These are phyloP conservation scores for Verticillium nonalfalfae DNA, from an alignment of 2,329 filamentous ascomycete genomes.

Conservation along the genomic window DNA sequence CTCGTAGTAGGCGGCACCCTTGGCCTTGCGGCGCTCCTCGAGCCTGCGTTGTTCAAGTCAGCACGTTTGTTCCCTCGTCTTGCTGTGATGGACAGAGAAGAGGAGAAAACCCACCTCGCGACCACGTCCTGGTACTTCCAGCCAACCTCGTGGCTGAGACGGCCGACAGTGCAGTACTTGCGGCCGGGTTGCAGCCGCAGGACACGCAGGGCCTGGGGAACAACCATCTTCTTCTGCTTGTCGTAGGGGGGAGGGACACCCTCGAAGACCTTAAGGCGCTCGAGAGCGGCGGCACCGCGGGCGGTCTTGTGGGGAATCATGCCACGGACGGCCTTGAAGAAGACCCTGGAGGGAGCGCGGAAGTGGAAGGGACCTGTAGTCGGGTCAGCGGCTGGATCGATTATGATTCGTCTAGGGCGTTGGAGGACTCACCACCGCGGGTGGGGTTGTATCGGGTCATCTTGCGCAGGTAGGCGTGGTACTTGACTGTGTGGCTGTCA, in stretches of 20 bases:
- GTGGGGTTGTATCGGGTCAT: slow-evolving; percentile 99
- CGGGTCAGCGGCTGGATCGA: slow-evolving; percentile 20
- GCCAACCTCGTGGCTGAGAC: slow-evolving; percentile 97
- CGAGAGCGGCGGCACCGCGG: slow-evolving; percentile 90
- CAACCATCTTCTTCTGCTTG: slow-evolving; percentile 99
- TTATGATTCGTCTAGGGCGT: slow-evolving; percentile 10
- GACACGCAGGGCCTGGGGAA: slow-evolving; percentile 95
- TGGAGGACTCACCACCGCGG: slow-evolving; percentile 71
- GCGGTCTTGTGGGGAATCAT: slow-evolving; percentile 99
- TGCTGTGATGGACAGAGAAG: background rate
- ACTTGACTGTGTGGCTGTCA: slow-evolving; percentile 73
- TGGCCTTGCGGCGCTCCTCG: slow-evolving; percentile 99
- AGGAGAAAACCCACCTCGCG: slow-evolving; percentile 66
- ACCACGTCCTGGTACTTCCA: slow-evolving; percentile 99
- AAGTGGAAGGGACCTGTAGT: slow-evolving; percentile 93
- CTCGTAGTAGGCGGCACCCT: slow-evolving; percentile 98
- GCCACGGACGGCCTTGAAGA: slow-evolving; percentile 99
- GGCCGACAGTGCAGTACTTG: slow-evolving; percentile 99
- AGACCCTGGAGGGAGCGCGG: slow-evolving; percentile 97
- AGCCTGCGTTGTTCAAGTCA: slow-evolving; percentile 52
- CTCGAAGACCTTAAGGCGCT: slow-evolving; percentile 99
- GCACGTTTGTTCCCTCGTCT: background rate
- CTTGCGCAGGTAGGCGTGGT: slow-evolving; percentile 99
- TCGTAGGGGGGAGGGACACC: slow-evolving; percentile 98
- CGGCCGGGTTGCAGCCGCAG: slow-evolving; percentile 96